Evolutionary conservation across 129 eudicot species (phyloP).

Genomic region (Flaveria trinervia): DNA sequence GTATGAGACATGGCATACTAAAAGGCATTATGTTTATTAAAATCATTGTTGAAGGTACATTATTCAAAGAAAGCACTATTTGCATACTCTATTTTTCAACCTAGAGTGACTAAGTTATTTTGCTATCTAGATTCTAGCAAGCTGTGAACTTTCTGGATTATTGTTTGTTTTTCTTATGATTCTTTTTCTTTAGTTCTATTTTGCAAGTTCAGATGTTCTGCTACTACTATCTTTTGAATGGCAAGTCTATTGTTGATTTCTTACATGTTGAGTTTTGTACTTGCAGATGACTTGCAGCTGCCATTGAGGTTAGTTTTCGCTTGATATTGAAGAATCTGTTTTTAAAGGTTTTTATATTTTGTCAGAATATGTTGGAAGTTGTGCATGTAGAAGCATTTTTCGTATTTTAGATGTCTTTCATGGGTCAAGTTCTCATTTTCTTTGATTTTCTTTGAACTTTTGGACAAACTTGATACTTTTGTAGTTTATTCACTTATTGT

Average conservation of each 20-base stretch:
- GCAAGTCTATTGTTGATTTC: constrained; percentile 1
- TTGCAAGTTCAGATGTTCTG: constrained; percentile 7
- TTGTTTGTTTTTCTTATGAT: constrained; percentile 17
- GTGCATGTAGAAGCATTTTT: constrained; percentile 34
- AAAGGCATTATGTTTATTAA: not conserved
- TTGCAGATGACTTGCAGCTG: constrained; percentile 52
- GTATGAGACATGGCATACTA: not conserved
- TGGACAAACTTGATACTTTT: constrained; percentile 16
- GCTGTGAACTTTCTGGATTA: constrained; percentile 15
- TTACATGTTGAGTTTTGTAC: constrained; percentile 40
- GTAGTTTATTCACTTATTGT: constrained; percentile 22
- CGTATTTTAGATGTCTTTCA: constrained; percentile 25
- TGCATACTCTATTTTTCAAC: not conserved
- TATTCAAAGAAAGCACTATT: not conserved
- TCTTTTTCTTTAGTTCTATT: constrained; percentile 9
- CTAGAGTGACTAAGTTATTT: not conserved
- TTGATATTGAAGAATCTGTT: constrained; percentile 28
- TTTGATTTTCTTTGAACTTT: constrained; percentile 11
- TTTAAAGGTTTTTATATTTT: constrained; percentile 27
- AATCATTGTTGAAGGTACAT: not conserved
- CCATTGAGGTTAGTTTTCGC: constrained; percentile 37
- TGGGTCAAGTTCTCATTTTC: constrained; percentile 24
- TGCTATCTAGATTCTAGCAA: constrained; percentile 14
- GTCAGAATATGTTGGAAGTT: constrained; percentile 34
- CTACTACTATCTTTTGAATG: constrained; percentile 21